Evolutionary conservation across 2,329 filamentous ascomycete genomes (phyloP).

Genomic region (Leptographium radiaticola): DNA sequence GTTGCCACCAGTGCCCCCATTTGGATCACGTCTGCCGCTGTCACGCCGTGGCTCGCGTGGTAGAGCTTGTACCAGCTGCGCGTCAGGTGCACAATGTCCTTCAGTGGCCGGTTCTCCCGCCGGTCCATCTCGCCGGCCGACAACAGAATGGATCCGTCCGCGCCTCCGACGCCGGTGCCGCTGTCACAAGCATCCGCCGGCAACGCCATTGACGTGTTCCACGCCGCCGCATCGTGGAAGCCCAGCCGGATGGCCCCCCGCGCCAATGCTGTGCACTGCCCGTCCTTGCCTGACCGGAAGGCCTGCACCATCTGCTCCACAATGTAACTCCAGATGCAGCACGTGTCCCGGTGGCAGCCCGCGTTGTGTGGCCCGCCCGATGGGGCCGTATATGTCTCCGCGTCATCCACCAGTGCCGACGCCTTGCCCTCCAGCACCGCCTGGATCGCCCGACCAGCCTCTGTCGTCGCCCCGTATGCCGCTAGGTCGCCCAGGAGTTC

Average conservation of each 20-base stretch:
- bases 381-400: slow-evolving; percentile 9
- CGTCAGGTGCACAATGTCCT: slow-evolving; percentile 24
- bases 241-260: slow-evolving; percentile 31
- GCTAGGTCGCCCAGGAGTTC: slow-evolving; percentile 25
- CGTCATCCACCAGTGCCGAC: slow-evolving; percentile 11
- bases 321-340: slow-evolving; percentile 28
- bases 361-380: slow-evolving; percentile 11
- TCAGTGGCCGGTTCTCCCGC: slow-evolving; percentile 31
- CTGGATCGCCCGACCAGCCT: slow-evolving; percentile 24
- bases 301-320: slow-evolving; percentile 20
- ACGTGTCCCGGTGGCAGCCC: slow-evolving; percentile 15
- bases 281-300: slow-evolving; percentile 16
- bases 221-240: slow-evolving; percentile 33
- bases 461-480: slow-evolving; percentile 18
- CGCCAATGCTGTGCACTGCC: slow-evolving; percentile 16
- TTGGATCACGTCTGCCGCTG: slow-evolving; percentile 41
- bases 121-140: slow-evolving; percentile 24
- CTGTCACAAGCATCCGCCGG: not conserved
- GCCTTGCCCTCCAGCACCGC: slow-evolving; percentile 17
- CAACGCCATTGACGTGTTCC: slow-evolving; percentile 16
- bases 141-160: slow-evolving; percentile 31
- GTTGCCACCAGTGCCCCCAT: slow-evolving; percentile 33
- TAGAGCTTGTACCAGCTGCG: slow-evolving; percentile 25
- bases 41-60: slow-evolving; percentile 22
- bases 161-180: slow-evolving; percentile 18